These are phyloP conservation scores for Paradendryphiella salina DNA, from an alignment of 2,329 filamentous ascomycete genomes.

Conservation along the genomic window DNA sequence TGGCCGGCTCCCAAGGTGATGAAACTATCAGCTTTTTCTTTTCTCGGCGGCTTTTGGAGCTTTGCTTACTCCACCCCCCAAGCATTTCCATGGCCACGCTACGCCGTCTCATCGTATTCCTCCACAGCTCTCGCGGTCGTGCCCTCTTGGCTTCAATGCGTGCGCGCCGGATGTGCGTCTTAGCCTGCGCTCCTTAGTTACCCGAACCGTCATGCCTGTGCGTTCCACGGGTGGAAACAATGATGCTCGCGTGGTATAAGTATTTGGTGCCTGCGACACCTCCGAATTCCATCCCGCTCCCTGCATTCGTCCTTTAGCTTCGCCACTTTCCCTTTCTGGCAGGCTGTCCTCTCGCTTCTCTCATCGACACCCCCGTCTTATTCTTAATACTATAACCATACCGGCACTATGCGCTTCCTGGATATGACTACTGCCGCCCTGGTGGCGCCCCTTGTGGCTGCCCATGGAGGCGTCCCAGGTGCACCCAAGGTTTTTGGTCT, in stretches of 20 bases:
- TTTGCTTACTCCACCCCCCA: background rate
- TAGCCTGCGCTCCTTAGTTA: constrained; percentile 13
- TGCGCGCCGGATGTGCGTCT: constrained; percentile 2
- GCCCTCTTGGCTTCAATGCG: constrained; percentile 7
- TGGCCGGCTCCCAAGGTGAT: background rate
- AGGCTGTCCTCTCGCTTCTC: constrained; percentile 9
- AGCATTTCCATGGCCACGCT: background rate
- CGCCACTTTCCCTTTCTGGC: background rate
- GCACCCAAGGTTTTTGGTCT: constrained; percentile 44
- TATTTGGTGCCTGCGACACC: background rate
- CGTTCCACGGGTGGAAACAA: constrained; percentile 1
- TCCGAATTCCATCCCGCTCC: background rate
- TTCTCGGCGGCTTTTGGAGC: background rate
- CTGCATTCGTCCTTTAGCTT: background rate
- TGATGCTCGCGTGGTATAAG: constrained; percentile 1
- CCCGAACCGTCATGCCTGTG: constrained; percentile 8
- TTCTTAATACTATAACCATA: constrained; percentile 1
- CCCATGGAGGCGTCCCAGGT: constrained; percentile 37
- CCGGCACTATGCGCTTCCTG: constrained; percentile 36
- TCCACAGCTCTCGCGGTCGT: background rate
- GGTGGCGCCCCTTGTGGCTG: constrained; percentile 40
- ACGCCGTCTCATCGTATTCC: constrained; percentile 9
- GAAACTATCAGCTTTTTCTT: background rate
- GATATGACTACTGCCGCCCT: constrained; percentile 33
- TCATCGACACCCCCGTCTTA: background rate